Base-by-base conservation (phyloP, 306 rosid species). In the Astragalus membranaceus region DNA sequence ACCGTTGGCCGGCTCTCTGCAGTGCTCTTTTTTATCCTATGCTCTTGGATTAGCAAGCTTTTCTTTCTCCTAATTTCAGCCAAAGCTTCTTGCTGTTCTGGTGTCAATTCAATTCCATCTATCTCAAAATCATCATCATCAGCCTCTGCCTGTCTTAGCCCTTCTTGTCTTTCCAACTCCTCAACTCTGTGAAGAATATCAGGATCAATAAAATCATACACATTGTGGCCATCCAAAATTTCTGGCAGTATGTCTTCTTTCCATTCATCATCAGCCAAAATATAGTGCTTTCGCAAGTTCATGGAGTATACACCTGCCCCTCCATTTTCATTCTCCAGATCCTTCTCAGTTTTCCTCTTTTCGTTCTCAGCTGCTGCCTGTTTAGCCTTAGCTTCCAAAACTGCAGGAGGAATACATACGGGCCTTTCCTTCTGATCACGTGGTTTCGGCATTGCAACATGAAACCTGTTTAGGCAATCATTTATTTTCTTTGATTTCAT, bases 281-380 rank as follows among this genome's bases (percentile, higher is more conserved):
- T 83, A 70, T 87, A 87, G 33, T 83, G 43, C 88, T 92, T 92
- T 82, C 84, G 84, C 70, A 89, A 81, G 84, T 84, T 92, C 67
- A 90, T 88, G 5, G 96, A 84, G 79, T 89, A 92, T 13, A 89
- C 96, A 69, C 98, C 96, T 0, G 96, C 98, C 23, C 98, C 98
- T 3, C 96, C 98, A 78, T 92, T 92, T 75, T 89, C 96, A 39
- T 92, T 9, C 88, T 89, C 96, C 81, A 92, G 67, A 67, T 92
- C 92, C 83, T 63, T 87, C 67, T 89, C 92, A 36, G 95, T 87
- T 53, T 75, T 86, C 57, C 79, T 89, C 80, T 80, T 82, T 69
- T 84, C 85, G 75, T 73, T 81, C 74, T 86, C 95, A 2, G 75
- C 86, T 5, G 77, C 89, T 13, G 77, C 90, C 84, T 80, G 68